Percentiles rank a stretch among this genome's conserved stretches.
Evolutionary conservation across 768 basidiomycete species (phyloP).

Genomic region (Tulasnella sp.): DNA sequence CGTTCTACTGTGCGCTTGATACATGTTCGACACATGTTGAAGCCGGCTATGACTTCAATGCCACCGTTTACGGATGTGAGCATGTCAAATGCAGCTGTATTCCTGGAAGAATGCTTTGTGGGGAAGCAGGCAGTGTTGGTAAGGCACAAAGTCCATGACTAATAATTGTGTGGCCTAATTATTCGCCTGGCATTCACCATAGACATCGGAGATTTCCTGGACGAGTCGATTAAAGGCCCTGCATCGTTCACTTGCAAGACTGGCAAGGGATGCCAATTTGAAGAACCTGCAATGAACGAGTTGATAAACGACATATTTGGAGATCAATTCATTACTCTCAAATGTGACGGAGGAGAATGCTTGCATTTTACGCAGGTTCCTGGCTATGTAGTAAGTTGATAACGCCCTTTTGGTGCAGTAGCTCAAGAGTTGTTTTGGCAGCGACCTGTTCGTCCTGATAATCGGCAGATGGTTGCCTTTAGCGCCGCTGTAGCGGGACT

Average conservation of each 20-base stretch:
- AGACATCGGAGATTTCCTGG: constrained; percentile 93
- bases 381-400: constrained; percentile 56
- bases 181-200: constrained; percentile 1
- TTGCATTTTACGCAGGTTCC: constrained; percentile 88
- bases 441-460: constrained; percentile 41
- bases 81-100: constrained; percentile 84
- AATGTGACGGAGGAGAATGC: constrained; percentile 86
- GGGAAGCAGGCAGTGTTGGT: constrained; percentile 90
- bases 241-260: constrained; percentile 68
- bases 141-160: constrained; percentile 21
- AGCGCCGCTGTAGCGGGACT: constrained; percentile 68
- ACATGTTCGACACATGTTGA: constrained; percentile 42
- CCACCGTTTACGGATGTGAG: constrained; percentile 66
- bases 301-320: constrained; percentile 91
- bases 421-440: neutral
- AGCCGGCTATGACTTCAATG: constrained; percentile 49
- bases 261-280: constrained; percentile 70
- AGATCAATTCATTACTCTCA: constrained; percentile 74
- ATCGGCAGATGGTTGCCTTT: constrained; percentile 66
- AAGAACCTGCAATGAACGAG: constrained; percentile 93
- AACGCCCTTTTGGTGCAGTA: neutral
- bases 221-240: constrained; percentile 81
- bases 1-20: constrained; percentile 85
- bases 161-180: neutral
- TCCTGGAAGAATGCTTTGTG: constrained; percentile 89